phyloP scores from a whole-genome alignment of 768 basidiomycete genomes.

The Lentinula sp. region DNA sequence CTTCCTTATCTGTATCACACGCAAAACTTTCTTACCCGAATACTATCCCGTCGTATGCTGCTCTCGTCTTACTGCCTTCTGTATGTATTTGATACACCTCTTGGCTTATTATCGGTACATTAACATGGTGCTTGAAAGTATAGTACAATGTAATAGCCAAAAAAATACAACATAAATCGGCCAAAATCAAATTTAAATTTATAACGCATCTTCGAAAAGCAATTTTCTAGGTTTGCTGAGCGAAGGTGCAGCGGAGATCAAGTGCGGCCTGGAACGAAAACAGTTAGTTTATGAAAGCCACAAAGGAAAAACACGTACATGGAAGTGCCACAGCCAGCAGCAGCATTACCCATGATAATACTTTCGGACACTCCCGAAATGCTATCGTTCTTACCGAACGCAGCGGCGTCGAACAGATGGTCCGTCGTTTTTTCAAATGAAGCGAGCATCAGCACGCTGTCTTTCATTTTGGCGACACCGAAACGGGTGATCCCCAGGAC shows the following conservation, averaged over 20 bases:
- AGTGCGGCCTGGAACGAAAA: conserved; percentile 34
- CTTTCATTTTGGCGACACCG: conserved; percentile 99
- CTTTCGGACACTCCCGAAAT: conserved; percentile 98
- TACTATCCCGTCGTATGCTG: no score
- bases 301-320: conserved; percentile 46
- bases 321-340: conserved; percentile 90
- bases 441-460: conserved; percentile 97
- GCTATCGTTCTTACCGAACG: conserved; percentile 90
- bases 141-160: background rate
- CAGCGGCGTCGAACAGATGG: conserved; percentile 96
- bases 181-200: background rate
- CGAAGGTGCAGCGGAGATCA: conserved; percentile 36
- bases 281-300: conserved; percentile 4
- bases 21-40: no score
- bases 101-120: no score
- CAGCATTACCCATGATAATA: conserved; percentile 98
- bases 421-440: conserved; percentile 99
- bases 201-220: conserved; percentile 43
- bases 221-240: conserved; percentile 44
- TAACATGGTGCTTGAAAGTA: background rate
- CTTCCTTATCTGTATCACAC: no score
- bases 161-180: background rate
- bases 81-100: no score
- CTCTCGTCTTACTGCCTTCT: no score
- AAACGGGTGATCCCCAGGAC: conserved; percentile 98